Evolutionary conservation across 768 basidiomycete species (phyloP).

Genomic region (Russula sp.): DNA sequence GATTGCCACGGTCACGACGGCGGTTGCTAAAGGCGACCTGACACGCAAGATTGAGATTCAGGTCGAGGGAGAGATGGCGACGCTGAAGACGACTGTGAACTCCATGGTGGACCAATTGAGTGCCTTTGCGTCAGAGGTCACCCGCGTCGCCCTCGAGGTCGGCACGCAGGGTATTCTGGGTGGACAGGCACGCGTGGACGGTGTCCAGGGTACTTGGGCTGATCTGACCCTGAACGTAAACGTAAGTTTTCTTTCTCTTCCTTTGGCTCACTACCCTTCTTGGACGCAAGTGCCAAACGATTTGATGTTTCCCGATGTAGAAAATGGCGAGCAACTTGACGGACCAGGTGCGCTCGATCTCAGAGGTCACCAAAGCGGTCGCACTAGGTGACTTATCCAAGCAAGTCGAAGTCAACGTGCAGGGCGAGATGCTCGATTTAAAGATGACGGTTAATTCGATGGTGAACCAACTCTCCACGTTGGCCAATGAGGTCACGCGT

Average conservation of each 20-base stretch:
- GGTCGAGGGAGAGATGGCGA: constrained; percentile 80
- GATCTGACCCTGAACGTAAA: constrained; percentile 87
- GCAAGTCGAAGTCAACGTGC: constrained; percentile 87
- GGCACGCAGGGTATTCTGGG: constrained; percentile 86
- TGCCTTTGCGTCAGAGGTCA: constrained; percentile 78
- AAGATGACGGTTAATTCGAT: constrained; percentile 79
- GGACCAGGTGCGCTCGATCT: constrained; percentile 87
- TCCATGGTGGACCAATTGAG: constrained; percentile 87
- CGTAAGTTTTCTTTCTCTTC: constrained; percentile 43
- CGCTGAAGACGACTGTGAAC: constrained; percentile 78
- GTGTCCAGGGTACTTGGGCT: constrained; percentile 89
- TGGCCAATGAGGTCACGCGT: constrained; percentile 83
- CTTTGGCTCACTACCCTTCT: background rate
- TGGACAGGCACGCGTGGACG: constrained; percentile 83
- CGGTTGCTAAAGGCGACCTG: constrained; percentile 84
- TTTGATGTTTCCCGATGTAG: constrained; percentile 38
- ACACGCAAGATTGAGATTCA: constrained; percentile 89
- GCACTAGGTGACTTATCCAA: constrained; percentile 81
- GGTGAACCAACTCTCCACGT: constrained; percentile 67
- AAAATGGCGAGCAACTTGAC: constrained; percentile 87
- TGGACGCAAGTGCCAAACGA: background rate
- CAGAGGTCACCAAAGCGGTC: constrained; percentile 75
- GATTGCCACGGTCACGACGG: constrained; percentile 81
- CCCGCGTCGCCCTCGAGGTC: constrained; percentile 78
- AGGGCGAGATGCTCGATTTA: constrained; percentile 89